phyloP scores from a whole-genome alignment of 2,329 filamentous ascomycete genomes.

The Colletotrichum phormii region DNA sequence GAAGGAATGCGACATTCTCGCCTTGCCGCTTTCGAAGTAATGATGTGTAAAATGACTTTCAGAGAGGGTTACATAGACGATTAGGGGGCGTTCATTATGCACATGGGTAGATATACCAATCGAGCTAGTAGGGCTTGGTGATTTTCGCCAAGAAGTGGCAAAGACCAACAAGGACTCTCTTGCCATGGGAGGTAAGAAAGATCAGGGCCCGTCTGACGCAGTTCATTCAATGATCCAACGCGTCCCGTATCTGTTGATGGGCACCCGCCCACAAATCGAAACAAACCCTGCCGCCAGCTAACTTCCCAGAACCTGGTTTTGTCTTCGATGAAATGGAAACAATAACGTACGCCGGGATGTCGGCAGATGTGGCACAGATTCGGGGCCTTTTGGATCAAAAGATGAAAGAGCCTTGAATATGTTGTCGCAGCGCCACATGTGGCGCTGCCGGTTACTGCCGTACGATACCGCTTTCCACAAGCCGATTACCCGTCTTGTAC shows the following conservation, averaged over 20 bases:
- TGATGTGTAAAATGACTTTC: not conserved
- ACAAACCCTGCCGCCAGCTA: conserved; percentile 10
- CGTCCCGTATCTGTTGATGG: not conserved
- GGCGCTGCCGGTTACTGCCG: too few species aligned
- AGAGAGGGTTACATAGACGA: not conserved
- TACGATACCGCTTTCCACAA: too few species aligned
- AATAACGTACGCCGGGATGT: not conserved
- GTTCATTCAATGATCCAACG: not conserved
- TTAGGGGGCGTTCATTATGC: not conserved
- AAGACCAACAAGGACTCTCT: not conserved
- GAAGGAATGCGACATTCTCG: not conserved
- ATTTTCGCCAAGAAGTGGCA: conserved; percentile 5
- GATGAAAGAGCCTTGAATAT: not conserved
- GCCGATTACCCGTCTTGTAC: too few species aligned
- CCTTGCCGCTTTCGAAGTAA: not conserved
- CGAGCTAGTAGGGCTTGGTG: not conserved
- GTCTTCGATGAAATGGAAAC: conserved; percentile 20
- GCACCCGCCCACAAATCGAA: not conserved
- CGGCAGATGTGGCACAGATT: conserved; percentile 18
- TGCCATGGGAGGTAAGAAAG: not conserved
- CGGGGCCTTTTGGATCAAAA: not conserved
- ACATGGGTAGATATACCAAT: not conserved
- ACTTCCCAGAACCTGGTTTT: conserved; percentile 2
- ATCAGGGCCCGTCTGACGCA: not conserved
- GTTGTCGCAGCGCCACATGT: too few species aligned